Percentiles rank a stretch among this genome's conserved stretches.
These are phyloP conservation scores for Sporisorium reilianum DNA, from an alignment of 1,284 basidiomycete species.

Conservation along the genomic window DNA sequence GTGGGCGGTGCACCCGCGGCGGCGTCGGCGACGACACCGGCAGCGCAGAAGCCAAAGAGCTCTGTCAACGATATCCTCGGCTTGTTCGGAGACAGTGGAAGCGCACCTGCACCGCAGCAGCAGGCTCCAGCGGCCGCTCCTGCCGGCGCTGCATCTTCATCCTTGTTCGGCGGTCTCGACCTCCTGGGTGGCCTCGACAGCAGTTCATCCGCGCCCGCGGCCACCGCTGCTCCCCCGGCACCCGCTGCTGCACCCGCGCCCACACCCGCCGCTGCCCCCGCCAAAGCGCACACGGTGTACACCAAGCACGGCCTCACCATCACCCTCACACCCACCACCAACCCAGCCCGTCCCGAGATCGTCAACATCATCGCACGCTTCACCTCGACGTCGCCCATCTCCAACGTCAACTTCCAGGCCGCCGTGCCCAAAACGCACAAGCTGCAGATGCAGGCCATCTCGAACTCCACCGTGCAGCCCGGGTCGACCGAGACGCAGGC, in stretches of 20 bases:
- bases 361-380: constrained; percentile 92
- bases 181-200: constrained; percentile 60
- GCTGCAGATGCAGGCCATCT: constrained; percentile 97
- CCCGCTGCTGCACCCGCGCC: constrained; percentile 28
- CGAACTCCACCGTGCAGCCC: constrained; percentile 81
- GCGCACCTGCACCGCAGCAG: constrained; percentile 65
- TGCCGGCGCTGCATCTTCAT: constrained; percentile 19
- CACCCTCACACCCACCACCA: constrained; percentile 87
- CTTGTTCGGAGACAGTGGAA: constrained; percentile 77
- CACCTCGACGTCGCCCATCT: constrained; percentile 73
- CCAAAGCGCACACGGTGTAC: constrained; percentile 83
- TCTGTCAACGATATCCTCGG: constrained; percentile 91
- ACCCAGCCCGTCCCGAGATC: constrained; percentile 81
- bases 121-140: constrained; percentile 39
- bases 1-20: constrained; percentile 70
- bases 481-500: constrained; percentile 91
- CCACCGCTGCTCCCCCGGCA: constrained; percentile 13
- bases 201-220: constrained; percentile 50
- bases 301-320: constrained; percentile 90
- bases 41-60: constrained; percentile 71
- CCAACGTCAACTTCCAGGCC: constrained; percentile 89
- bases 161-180: constrained; percentile 56
- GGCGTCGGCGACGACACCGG: constrained; percentile 18
- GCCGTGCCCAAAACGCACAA: constrained; percentile 99
- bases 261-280: constrained; percentile 68